Evolutionary conservation across 2,329 filamentous ascomycete genomes (phyloP).

Genomic region (Lachnellula subtilissima): DNA sequence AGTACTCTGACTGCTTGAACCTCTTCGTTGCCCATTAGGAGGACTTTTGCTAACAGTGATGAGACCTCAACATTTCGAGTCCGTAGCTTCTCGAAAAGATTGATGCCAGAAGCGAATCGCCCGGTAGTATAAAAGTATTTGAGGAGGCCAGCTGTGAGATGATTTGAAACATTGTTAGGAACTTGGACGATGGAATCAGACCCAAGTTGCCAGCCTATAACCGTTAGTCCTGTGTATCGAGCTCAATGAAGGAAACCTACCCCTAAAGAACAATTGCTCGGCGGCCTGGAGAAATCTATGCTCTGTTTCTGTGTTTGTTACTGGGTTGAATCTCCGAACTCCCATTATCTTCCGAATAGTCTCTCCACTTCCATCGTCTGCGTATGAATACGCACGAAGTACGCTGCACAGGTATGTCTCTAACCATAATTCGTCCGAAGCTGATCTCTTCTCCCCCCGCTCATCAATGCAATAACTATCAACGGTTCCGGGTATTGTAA

Average conservation of each 20-base stretch:
- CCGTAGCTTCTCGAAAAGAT: slow-evolving; percentile 93
- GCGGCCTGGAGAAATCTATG: slow-evolving; percentile 93
- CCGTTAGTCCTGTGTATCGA: slow-evolving; percentile 13
- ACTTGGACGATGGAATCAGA: slow-evolving; percentile 97
- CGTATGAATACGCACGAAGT: slow-evolving; percentile 90
- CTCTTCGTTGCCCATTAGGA: slow-evolving; percentile 93
- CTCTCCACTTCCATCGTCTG: slow-evolving; percentile 90
- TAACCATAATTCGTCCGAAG: slow-evolving; percentile 91
- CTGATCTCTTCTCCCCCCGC: slow-evolving; percentile 87
- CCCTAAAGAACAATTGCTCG: slow-evolving; percentile 91
- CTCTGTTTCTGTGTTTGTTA: slow-evolving; percentile 97
- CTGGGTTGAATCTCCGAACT: slow-evolving; percentile 94
- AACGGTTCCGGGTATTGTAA: slow-evolving; percentile 92
- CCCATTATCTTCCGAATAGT: slow-evolving; percentile 95
- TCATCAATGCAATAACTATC: slow-evolving; percentile 98
- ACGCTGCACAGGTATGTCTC: slow-evolving; percentile 97
- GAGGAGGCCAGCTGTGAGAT: slow-evolving; percentile 86
- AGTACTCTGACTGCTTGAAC: slow-evolving; percentile 89
- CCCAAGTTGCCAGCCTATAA: slow-evolving; percentile 81
- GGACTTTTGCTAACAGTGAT: slow-evolving; percentile 82
- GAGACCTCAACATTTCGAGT: slow-evolving; percentile 90
- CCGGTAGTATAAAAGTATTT: slow-evolving; percentile 96
- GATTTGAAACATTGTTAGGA: slow-evolving; percentile 93
- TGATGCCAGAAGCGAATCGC: slow-evolving; percentile 90
- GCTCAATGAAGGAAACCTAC: slow-evolving; percentile 39